Evolutionary conservation across 106 monocot genomes (phyloP).

Genomic region (Dendrobium nobile): DNA sequence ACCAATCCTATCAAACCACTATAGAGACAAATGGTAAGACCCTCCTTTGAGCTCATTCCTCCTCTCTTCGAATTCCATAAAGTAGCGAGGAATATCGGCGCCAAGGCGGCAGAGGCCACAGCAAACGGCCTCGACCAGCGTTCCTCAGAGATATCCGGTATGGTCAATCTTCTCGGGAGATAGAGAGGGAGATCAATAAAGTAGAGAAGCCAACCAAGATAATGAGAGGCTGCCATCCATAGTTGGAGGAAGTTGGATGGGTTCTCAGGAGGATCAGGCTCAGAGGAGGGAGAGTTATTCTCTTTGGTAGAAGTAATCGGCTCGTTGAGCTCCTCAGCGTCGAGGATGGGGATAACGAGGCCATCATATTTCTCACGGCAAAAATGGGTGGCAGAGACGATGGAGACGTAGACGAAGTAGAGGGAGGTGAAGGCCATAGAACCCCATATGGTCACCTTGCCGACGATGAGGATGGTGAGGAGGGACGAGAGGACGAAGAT

Average conservation of each 20-base stretch:
- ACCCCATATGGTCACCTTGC: conserved; percentile 31
- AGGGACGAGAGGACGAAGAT: conserved; percentile 29
- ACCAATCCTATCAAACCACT: conserved; percentile 17
- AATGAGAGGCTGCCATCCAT: background rate
- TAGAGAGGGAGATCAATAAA: conserved; percentile 28
- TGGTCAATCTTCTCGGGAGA: conserved; percentile 42
- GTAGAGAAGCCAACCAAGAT: conserved; percentile 11
- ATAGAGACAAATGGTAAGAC: conserved; percentile 9
- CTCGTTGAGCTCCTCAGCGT: conserved; percentile 12
- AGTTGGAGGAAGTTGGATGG: background rate
- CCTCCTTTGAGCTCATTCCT: conserved; percentile 8
- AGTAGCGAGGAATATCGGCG: conserved; percentile 32
- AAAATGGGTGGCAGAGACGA: conserved; percentile 31
- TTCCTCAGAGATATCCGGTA: conserved; percentile 34
- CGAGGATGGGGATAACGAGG: conserved; percentile 14
- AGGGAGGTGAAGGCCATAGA: conserved; percentile 39
- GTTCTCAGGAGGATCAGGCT: background rate
- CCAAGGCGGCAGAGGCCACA: conserved; percentile 19
- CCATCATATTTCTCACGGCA: conserved; percentile 25
- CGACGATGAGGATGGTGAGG: conserved; percentile 30
- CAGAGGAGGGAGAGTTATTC: background rate
- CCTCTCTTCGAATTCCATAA: conserved; percentile 29
- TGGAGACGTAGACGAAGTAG: conserved; percentile 38
- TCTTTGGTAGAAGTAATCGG: background rate
- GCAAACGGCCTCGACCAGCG: conserved; percentile 29